Evolutionary conservation across 2,329 filamentous ascomycete species (phyloP).

Genomic region (Lojkania enalia): DNA sequence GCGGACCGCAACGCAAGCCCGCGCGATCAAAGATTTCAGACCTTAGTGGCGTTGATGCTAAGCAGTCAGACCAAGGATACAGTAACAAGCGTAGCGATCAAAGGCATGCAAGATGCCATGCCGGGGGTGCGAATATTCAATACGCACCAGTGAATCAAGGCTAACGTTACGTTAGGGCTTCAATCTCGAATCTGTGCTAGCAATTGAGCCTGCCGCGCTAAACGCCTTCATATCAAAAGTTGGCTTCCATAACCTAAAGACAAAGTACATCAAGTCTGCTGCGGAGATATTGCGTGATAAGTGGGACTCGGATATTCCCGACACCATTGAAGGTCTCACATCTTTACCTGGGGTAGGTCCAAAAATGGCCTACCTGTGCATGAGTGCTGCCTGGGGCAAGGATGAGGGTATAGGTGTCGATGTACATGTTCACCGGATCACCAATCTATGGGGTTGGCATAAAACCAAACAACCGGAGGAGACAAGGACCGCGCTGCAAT

Average conservation of each 20-base stretch:
- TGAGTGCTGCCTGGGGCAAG: constrained; percentile 73
- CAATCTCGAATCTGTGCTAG: constrained; percentile 76
- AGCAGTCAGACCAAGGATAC: constrained; percentile 93
- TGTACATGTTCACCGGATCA: constrained; percentile 92
- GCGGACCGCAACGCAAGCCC: constrained; percentile 58
- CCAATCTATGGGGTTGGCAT: constrained; percentile 93
- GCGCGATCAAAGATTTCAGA: constrained; percentile 76
- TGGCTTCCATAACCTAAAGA: constrained; percentile 95
- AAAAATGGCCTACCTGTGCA: constrained; percentile 91
- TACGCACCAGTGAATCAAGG: background rate
- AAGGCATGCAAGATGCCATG: constrained; percentile 74
- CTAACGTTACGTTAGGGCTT: constrained; percentile 53
- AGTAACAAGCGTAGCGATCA: constrained; percentile 82
- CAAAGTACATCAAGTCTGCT: constrained; percentile 75
- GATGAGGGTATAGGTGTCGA: constrained; percentile 86
- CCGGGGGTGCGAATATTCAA: constrained; percentile 46
- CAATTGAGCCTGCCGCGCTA: constrained; percentile 65
- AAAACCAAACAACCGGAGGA: constrained; percentile 80
- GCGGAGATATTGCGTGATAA: constrained; percentile 73
- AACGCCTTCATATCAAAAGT: constrained; percentile 81
- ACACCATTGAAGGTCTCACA: constrained; percentile 73
- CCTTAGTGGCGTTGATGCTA: constrained; percentile 84
- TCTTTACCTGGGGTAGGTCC: constrained; percentile 85
- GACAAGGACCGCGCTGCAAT: constrained; percentile 73
- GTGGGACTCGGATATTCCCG: constrained; percentile 76